A percentile compares a stretch with the other conserved stretches of the same genome.
Conservation (phyloP, 2,329 filamentous ascomycete genomes). For the Paracamarosporium sp. region DNA sequence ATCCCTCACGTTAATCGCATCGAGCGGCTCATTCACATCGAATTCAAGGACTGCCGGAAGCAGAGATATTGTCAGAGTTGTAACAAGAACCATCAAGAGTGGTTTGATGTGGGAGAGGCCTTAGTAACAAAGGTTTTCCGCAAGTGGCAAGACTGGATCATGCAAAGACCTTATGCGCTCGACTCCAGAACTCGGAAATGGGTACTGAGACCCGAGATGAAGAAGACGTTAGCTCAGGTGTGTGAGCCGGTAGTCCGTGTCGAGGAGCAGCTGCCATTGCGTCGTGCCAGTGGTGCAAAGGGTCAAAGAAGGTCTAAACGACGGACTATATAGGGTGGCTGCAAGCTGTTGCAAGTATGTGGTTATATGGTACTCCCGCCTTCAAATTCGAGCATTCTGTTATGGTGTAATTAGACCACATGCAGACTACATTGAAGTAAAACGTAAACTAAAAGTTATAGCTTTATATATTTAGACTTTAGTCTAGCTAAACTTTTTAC, state of each 20-base stretch:
- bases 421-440: too few species aligned
- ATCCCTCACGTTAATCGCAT: background rate
- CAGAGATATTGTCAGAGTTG: background rate
- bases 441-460: too few species aligned
- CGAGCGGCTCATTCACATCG: background rate
- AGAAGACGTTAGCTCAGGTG: background rate
- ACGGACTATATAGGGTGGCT: background rate
- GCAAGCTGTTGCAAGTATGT: background rate
- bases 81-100: background rate
- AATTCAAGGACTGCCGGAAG: background rate
- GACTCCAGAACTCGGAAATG: background rate
- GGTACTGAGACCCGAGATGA: background rate
- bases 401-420: too few species aligned
- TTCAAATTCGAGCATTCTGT: too few species aligned
- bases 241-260: background rate
- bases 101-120: background rate
- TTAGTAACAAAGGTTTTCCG: background rate
- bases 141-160: background rate
- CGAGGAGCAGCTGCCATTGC: background rate
- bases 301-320: background rate
- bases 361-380: too few species aligned
- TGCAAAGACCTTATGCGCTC: background rate
- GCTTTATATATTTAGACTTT: too few species aligned
- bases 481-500: too few species aligned
- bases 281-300: background rate